Conservation (phyloP, 495 filamentous ascomycete species). For the Parathielavia appendiculata region DNA sequence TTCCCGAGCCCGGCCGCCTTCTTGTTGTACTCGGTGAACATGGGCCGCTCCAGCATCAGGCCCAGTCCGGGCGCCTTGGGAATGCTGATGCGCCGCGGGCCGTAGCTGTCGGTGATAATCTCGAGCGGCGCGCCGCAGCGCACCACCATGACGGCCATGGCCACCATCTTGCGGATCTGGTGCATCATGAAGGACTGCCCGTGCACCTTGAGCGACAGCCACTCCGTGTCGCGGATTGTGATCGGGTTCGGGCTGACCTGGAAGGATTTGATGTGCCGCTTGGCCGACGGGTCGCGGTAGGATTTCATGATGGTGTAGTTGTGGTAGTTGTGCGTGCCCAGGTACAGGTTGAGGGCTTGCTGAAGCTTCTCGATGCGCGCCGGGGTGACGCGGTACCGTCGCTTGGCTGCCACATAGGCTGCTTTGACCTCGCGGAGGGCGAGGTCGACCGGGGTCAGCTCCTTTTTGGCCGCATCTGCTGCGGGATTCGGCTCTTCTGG, state of each 20-base stretch:
- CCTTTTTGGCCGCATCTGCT: conserved; percentile 10
- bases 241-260: conserved; percentile 64
- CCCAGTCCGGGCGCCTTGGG: conserved; percentile 90
- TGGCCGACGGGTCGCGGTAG: conserved; percentile 70
- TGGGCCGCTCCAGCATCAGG: conserved; percentile 79
- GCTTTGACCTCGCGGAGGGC: conserved; percentile 71
- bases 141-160: conserved; percentile 78
- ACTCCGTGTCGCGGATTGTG: conserved; percentile 83
- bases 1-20: conserved; percentile 48
- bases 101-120: conserved; percentile 65
- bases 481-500: not conserved
- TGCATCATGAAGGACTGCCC: conserved; percentile 99
- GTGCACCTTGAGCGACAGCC: conserved; percentile 92
- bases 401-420: conserved; percentile 71
- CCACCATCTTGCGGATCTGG: conserved; percentile 98
- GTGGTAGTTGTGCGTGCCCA: conserved; percentile 84
- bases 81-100: conserved; percentile 64
- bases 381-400: conserved; percentile 71
- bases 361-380: conserved; percentile 67
- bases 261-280: conserved; percentile 87
- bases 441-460: conserved; percentile 48
- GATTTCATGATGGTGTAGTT: conserved; percentile 93
- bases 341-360: conserved; percentile 61
- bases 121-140: conserved; percentile 67
- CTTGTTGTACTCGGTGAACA: conserved; percentile 82